These are phyloP conservation scores for Coniferiporia sulphurascens DNA, from an alignment of 1,284 basidiomycete genomes.

Conservation along the genomic window DNA sequence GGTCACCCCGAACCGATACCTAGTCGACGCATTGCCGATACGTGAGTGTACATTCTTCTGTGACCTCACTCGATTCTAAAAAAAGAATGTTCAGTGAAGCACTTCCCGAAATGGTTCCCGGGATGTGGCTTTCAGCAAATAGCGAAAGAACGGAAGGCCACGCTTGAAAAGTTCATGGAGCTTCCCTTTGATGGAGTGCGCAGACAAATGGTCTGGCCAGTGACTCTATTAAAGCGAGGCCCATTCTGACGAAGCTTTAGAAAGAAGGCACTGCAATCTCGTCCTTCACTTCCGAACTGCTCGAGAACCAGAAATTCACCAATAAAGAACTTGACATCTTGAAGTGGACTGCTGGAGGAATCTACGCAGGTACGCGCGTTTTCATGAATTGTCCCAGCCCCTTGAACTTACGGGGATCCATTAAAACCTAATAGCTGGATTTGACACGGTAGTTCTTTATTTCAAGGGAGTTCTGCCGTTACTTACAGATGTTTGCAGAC, in stretches of 20 bases:
- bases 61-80: background rate
- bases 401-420: slow-evolving; percentile 17
- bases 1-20: slow-evolving; percentile 1
- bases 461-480: no score
- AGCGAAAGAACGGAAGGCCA: slow-evolving; percentile 14
- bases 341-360: slow-evolving; percentile 8
- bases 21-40: slow-evolving; percentile 8
- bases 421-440: slow-evolving; percentile 10
- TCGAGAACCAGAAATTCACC: background rate
- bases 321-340: background rate
- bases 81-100: slow-evolving; percentile 12
- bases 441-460: background rate
- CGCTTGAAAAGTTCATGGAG: background rate
- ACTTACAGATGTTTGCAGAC: slow-evolving; percentile 30
- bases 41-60: slow-evolving; percentile 14
- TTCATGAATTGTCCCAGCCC: background rate
- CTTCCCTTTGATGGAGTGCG: background rate
- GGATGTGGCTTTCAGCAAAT: slow-evolving; percentile 14
- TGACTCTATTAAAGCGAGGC: background rate
- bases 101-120: slow-evolving; percentile 17
- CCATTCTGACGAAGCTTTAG: background rate
- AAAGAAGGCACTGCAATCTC: background rate
- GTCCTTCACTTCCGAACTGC: slow-evolving; percentile 6
- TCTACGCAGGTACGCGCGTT: slow-evolving; percentile 3
- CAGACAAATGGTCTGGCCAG: background rate